Evolutionary conservation across 768 basidiomycete species (phyloP).

Genomic region (Leccinum truebloodii): DNA sequence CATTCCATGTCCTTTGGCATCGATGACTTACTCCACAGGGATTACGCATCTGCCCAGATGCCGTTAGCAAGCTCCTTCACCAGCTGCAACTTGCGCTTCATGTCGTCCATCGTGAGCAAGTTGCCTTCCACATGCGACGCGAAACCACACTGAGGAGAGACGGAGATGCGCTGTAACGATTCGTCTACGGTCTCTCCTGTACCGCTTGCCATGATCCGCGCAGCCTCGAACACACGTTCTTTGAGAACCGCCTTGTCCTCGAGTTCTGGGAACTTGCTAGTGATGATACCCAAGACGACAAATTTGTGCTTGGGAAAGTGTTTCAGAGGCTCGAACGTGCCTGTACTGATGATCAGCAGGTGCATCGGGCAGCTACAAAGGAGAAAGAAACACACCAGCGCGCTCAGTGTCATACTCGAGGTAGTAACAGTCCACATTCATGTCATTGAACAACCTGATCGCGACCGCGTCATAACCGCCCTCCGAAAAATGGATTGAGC

Average conservation of each 20-base stretch:
- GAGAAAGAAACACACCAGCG: constrained; percentile 34
- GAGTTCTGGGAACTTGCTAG: constrained; percentile 43
- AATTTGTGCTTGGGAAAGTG: constrained; percentile 38
- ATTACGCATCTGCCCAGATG: not conserved
- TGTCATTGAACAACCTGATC: constrained; percentile 43
- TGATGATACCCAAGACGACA: constrained; percentile 44
- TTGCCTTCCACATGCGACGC: not conserved
- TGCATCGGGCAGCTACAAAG: not conserved
- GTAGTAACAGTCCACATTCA: constrained; percentile 46
- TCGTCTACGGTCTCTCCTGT: not conserved
- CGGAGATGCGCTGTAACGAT: not conserved
- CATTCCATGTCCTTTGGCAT: not conserved
- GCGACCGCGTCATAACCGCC: constrained; percentile 48
- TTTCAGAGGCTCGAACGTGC: constrained; percentile 36
- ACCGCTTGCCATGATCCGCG: not conserved
- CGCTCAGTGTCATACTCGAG: constrained; percentile 51
- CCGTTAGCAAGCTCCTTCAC: not conserved
- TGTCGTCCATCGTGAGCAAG: not conserved
- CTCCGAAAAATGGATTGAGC: constrained; percentile 43
- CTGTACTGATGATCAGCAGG: constrained; percentile 2
- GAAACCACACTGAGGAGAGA: not conserved
- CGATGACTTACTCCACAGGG: not conserved
- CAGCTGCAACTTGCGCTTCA: not conserved
- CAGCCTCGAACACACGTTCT: not conserved
- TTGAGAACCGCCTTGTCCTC: constrained; percentile 36